Conservation (phyloP, 345 rosid species). For the Ceriops decandra region DNA sequence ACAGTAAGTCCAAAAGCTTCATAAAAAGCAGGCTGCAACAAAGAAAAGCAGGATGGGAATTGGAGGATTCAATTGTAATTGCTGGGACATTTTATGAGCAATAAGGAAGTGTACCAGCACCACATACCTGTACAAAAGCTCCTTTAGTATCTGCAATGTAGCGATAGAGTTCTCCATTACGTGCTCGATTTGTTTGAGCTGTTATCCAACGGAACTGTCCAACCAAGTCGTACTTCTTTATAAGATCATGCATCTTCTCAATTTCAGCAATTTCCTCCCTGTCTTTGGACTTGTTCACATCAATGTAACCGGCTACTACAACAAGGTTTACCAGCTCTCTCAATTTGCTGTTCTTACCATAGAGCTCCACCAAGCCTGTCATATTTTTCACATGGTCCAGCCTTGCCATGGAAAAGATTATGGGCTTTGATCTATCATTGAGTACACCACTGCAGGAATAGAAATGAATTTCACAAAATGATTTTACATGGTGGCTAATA, state of each 20-base stretch:
- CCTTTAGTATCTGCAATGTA: constrained; percentile 86
- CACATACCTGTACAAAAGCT: constrained; percentile 78
- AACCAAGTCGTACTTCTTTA: constrained; percentile 58
- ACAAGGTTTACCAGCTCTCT: constrained; percentile 91
- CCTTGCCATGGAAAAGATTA: constrained; percentile 97
- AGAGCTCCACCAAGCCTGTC: constrained; percentile 84
- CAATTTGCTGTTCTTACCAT: constrained; percentile 58
- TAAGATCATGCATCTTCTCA: constrained; percentile 78
- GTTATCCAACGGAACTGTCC: constrained; percentile 93
- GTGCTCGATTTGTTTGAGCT: constrained; percentile 89
- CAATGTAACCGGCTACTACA: constrained; percentile 77
- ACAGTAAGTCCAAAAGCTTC: constrained; percentile 99
- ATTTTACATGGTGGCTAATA: too few species aligned
- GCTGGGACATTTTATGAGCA: not conserved
- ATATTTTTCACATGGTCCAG: constrained; percentile 90
- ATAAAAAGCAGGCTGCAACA: constrained; percentile 86
- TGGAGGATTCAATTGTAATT: not conserved
- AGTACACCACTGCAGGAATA: constrained; percentile 57
- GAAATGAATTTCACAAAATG: too few species aligned
- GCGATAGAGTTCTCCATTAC: constrained; percentile 93
- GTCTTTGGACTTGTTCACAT: constrained; percentile 76
- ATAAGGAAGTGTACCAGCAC: not conserved
- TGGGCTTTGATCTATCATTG: constrained; percentile 74
- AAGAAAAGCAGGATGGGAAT: not conserved
- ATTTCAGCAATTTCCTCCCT: constrained; percentile 91